Base-by-base conservation (phyloP, 73 alveolate species). In the Tetrahymena thermophila region DNA sequence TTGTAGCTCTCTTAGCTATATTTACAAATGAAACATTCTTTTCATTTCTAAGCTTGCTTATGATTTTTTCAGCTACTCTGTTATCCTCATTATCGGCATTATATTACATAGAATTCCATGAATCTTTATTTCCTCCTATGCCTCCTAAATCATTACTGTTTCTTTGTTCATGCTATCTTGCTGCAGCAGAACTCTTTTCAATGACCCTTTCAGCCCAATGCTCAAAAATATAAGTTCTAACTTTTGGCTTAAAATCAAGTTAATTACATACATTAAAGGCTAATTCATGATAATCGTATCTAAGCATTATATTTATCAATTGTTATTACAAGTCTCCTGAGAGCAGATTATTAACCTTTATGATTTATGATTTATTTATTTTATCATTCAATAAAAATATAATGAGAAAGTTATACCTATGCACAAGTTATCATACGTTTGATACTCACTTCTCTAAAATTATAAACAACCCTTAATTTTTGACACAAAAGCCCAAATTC, bases 171-270 rank as follows among this genome's bases (percentile, higher is more conserved):
- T 42, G 37, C 8, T n/a, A n/a, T 71, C 89, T 71, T 8, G 37
- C 21, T 28, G 89, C 89, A 28, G 89, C 35, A 71, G 89, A 71
- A 21, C 89, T 71, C 89, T 71, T 85, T 93, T 93, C 94, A 0
- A 96, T 94, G 50, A 95, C 95, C n/a, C 96, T 94, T 89, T 96
- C 93, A 11, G 98, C 98, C 98, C 98, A 96, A 57, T 96, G 98
- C 34, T 94, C 94, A 95, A 84, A 96, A 19, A 96, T 96, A 34
- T 96, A 71, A 15, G 97, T 85, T 28, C 94, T 85, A 25, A 50
- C 85, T 50, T 96, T 96, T 16, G 84, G 94, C 85, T 94, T 35
- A 10, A 96, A 94, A 35, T 96, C 94, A 25, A 94, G 56, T 55
- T 58, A 94, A 35, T 94, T 96, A n/a, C 97, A 37, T 10, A 96